Percentiles rank a stretch among this genome's conserved stretches.
phyloP scores from a whole-genome alignment of 164 flowering plant genomes.

The Nelumbo lutea region DNA sequence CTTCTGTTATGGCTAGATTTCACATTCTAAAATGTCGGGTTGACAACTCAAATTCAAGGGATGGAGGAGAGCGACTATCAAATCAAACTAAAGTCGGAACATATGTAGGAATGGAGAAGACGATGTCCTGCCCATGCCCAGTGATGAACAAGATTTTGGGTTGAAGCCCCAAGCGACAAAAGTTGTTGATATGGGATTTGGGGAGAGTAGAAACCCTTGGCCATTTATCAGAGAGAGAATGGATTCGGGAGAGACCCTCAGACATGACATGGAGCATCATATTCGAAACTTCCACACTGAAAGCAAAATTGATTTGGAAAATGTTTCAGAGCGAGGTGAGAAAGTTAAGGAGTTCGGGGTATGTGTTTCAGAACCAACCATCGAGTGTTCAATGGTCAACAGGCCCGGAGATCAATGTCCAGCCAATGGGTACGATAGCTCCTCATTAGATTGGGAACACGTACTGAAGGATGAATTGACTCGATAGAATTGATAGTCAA shows the following conservation, averaged over 20 bases:
- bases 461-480: conserved; percentile 46
- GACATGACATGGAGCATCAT: not conserved
- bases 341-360: conserved; percentile 12
- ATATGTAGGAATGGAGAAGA: not conserved
- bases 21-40: conserved; percentile 34
- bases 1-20: conserved; percentile 42
- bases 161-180: conserved; percentile 4
- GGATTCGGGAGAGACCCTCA: conserved; percentile 5
- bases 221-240: conserved; percentile 6
- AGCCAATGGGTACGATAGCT: conserved; percentile 30
- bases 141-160: conserved; percentile 5
- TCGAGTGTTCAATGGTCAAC: conserved; percentile 9
- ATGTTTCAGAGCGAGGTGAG: conserved; percentile 5
- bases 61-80: conserved; percentile 13
- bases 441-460: conserved; percentile 78
- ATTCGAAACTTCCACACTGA: not conserved
- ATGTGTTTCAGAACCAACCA: conserved; percentile 2
- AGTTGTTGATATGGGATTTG: conserved; percentile 12
- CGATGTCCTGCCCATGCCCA: not conserved
- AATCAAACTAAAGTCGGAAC: conserved; percentile 4
- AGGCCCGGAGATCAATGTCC: conserved; percentile 13
- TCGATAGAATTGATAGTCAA: conserved; percentile 13
- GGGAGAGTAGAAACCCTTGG: conserved; percentile 15
- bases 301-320: not conserved
- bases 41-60: conserved; percentile 20